Conservation (phyloP, 345 rosid genomes). For the Pistacia integerrima region DNA sequence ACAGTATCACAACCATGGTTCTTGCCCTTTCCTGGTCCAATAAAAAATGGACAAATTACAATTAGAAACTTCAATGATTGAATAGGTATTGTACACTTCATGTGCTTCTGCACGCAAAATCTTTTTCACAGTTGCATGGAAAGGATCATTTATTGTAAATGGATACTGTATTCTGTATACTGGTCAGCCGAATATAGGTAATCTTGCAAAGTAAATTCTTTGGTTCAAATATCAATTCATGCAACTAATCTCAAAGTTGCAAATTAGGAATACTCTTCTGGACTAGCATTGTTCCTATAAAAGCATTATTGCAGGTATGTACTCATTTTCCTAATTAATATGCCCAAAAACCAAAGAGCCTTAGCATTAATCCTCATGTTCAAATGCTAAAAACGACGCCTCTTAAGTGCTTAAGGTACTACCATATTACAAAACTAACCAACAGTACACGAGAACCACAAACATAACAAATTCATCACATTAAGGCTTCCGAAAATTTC, state of each 20-base stretch:
- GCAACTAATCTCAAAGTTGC: not conserved
- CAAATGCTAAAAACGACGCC: not conserved
- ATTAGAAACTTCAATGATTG: not conserved
- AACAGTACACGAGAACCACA: no score
- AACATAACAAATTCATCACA: not conserved
- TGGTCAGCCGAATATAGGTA: not conserved
- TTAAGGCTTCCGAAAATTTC: not conserved
- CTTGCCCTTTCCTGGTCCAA: conserved; percentile 44
- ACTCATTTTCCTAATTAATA: not conserved
- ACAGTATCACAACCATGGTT: conserved; percentile 20
- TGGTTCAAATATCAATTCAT: not conserved
- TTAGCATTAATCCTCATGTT: not conserved
- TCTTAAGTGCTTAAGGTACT: no score
- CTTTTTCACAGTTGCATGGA: not conserved
- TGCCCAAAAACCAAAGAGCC: not conserved
- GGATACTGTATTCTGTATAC: not conserved
- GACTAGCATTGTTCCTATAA: not conserved
- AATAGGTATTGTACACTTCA: not conserved
- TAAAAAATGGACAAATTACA: conserved; percentile 5
- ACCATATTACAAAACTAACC: no score
- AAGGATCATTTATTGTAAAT: not conserved
- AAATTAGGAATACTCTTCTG: not conserved
- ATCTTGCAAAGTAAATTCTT: not conserved
- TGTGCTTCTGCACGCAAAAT: not conserved
- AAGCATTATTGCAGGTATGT: not conserved